Evolutionary conservation across 306 rosid genomes (phyloP), one percentile per base, ranked within the genome.

Genomic region (Hippophae rhamnoides): DNA sequence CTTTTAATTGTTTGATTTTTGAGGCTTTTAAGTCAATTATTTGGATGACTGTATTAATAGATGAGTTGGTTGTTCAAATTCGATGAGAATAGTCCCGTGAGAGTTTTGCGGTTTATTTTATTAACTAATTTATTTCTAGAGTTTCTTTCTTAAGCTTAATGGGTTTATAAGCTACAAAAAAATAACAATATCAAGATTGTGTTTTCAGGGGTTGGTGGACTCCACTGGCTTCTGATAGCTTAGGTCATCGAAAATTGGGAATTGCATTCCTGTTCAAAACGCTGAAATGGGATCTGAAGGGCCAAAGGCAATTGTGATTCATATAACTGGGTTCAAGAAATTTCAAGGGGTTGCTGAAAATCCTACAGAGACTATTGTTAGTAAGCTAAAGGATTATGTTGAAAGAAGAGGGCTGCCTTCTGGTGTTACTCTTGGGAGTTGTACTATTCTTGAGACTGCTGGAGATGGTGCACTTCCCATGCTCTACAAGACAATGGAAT

Each of bases 261-360:
- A 83, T 79, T 89, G 89, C 64, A 75, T 81, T 54, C 72, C 26
- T 43, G 73, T 74, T 13, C 69, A 73, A 61, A 79, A 62, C 68
- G 41, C 58, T 58, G 78, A 78, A 74, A 89, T 86, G 95, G 93
- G 95, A 62, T 89, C 97, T 57, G 95, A 89, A 80, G 89, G 86
- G 52, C 83, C 84, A 73, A 81, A 73, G 74, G 63, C 54, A 6
- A 66, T 86, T n/a, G 83, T 82, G 25, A 69, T 89, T 71, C 83
- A 86, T 58, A 84, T 89, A 38, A 89, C 88, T 47, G 97, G 97
- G 57, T 89, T 86, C 75, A 89, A 80, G 67, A 89, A 73, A 75
- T 89, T 89, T 67, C 86, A 74, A 54, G 97, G 97, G 18, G 93
- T 89, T 43, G 57, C 82, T 9, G 82, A 80, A 43, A 89, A 89